Percentiles rank a stretch among this genome's conserved stretches.
Conservation (phyloP, 768 basidiomycete species). For the Rhodotorula babjevae region DNA sequence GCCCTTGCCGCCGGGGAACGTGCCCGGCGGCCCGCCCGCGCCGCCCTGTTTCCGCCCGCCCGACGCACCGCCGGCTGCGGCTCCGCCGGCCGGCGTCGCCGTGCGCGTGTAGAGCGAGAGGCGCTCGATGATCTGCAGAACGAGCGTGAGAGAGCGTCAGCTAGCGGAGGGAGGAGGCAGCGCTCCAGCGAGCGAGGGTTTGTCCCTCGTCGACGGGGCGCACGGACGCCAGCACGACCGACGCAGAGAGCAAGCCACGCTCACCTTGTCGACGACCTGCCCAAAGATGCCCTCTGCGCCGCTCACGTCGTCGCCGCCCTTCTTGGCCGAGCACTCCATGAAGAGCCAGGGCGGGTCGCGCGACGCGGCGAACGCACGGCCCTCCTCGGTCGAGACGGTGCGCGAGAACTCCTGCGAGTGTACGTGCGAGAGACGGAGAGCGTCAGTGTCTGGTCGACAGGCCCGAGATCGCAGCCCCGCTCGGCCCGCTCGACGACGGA, state of each 20-base stretch:
- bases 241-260: background rate
- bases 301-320: conserved; percentile 63
- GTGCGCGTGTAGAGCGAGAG: conserved; percentile 33
- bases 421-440: background rate
- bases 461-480: too few relatives aligned
- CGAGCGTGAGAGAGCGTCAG: too few relatives aligned
- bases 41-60: background rate
- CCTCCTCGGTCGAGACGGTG: conserved; percentile 75
- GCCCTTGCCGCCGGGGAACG: conserved; percentile 10
- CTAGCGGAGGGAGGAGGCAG: too few relatives aligned
- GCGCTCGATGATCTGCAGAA: conserved; percentile 30
- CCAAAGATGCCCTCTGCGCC: conserved; percentile 59
- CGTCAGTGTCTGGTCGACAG: background rate
- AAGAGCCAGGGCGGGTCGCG: conserved; percentile 75
- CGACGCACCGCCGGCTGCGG: too few relatives aligned
- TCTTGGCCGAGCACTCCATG: conserved; percentile 90
- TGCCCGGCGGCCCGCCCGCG: conserved; percentile 12
- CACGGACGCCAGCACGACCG: too few relatives aligned
- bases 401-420: conserved; percentile 72
- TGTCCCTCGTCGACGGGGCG: too few relatives aligned
- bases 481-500: too few relatives aligned
- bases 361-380: conserved; percentile 62
- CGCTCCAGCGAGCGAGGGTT: too few relatives aligned
- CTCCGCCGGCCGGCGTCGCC: background rate
- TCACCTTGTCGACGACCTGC: conserved; percentile 72